Conservation (phyloP, 441 rosid species). For the Brassica hybrid region DNA sequence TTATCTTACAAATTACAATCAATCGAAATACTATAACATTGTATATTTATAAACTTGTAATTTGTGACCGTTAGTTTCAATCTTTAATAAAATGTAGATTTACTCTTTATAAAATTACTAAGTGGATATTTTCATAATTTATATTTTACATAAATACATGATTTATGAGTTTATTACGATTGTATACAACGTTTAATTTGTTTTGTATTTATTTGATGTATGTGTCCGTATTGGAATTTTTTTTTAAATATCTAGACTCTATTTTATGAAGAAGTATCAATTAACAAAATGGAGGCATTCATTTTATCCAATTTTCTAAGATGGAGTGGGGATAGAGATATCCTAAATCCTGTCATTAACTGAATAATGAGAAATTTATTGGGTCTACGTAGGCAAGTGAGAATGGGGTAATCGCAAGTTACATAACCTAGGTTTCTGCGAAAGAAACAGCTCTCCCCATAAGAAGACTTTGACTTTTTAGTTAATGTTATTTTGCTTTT, state of each 20-base stretch:
- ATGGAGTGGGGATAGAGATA: too few species aligned
- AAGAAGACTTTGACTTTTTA: constrained; percentile 39
- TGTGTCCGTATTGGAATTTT: not conserved
- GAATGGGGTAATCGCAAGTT: constrained; percentile 32
- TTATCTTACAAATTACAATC: not conserved
- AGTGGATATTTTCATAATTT: not conserved
- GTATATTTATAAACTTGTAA: not conserved
- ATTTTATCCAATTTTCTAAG: not conserved
- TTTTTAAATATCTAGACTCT: not conserved
- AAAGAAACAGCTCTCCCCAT: constrained; percentile 40
- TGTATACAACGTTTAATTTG: not conserved
- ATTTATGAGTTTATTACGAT: too few species aligned
- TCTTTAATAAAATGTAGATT: not conserved
- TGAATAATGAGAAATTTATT: not conserved
- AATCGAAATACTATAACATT: not conserved
- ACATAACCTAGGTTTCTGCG: constrained; percentile 33
- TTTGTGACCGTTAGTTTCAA: not conserved
- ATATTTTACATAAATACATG: too few species aligned
- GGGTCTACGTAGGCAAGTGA: constrained; percentile 39
- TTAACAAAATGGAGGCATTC: not conserved
- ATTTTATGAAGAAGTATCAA: not conserved
- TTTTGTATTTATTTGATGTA: not conserved
- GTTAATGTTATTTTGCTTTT: constrained; percentile 14
- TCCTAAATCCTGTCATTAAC: not conserved
- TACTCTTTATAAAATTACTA: not conserved